Evolutionary conservation across 106 monocot species (phyloP).

Genomic region (Hemerocallis citrina): DNA sequence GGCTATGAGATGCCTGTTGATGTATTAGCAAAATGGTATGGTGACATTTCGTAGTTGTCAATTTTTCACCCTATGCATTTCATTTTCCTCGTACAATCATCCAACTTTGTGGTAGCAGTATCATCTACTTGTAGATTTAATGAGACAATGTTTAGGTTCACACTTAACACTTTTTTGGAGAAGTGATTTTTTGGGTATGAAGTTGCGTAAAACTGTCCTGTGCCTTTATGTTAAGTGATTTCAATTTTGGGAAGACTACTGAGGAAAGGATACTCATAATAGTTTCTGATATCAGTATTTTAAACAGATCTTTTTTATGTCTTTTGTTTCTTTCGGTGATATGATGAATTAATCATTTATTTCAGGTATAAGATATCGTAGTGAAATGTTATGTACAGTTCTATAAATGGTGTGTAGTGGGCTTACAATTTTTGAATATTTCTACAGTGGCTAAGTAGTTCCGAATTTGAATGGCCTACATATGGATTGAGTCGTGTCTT

Average conservation of each 20-base stretch:
- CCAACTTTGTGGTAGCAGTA: neutral
- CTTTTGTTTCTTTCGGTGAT: too few relatives aligned
- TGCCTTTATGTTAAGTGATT: neutral
- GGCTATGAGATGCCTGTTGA: conserved; percentile 99
- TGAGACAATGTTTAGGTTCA: neutral
- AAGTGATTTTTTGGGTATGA: neutral
- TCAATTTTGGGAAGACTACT: neutral
- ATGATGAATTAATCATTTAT: too few relatives aligned
- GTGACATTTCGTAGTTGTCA: neutral
- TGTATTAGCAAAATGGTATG: conserved; percentile 90
- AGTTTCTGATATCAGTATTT: neutral
- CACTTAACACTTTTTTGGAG: neutral
- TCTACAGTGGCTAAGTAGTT: too few relatives aligned
- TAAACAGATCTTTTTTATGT: too few relatives aligned
- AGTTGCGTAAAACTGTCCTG: neutral
- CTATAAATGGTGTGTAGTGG: too few relatives aligned
- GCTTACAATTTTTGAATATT: too few relatives aligned
- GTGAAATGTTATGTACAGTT: too few relatives aligned
- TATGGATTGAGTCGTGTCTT: too few relatives aligned
- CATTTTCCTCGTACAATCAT: neutral
- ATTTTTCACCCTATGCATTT: neutral
- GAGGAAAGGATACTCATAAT: neutral
- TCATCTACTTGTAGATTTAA: neutral
- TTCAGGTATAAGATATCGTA: too few relatives aligned
- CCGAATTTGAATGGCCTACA: too few relatives aligned